phyloP scores from a whole-genome alignment of 345 rosid genomes.

The Eutrema yunnanense region DNA sequence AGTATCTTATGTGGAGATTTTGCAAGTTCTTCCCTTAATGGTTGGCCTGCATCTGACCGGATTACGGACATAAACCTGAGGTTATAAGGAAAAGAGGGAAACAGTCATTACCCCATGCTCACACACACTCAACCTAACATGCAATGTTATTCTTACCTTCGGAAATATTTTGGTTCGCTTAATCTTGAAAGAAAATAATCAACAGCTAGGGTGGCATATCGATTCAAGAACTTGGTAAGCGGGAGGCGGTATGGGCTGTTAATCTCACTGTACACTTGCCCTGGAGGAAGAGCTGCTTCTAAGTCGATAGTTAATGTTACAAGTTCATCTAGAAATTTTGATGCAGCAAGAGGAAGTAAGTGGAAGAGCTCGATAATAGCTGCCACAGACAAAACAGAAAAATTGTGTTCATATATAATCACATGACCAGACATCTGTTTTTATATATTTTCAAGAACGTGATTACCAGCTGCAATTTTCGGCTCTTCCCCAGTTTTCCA shows the following conservation, averaged over 20 bases:
- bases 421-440: constrained; percentile 6
- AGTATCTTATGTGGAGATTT: constrained; percentile 90
- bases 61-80: constrained; percentile 90
- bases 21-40: constrained; percentile 92
- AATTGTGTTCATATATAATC: constrained; percentile 5
- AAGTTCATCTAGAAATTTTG: constrained; percentile 91
- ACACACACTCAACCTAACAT: constrained; percentile 2
- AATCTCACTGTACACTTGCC: constrained; percentile 87
- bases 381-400: constrained; percentile 40
- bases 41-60: constrained; percentile 93
- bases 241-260: constrained; percentile 98
- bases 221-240: constrained; percentile 84
- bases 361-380: constrained; percentile 99
- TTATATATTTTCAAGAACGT: neutral
- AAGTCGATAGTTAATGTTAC: constrained; percentile 83
- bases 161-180: constrained; percentile 86
- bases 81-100: constrained; percentile 2
- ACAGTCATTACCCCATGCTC: constrained; percentile 4
- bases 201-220: constrained; percentile 91
- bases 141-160: constrained; percentile 52
- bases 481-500: constrained; percentile 99
- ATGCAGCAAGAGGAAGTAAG: constrained; percentile 92
- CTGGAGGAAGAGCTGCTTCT: constrained; percentile 86
- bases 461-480: constrained; percentile 90
- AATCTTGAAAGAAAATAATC: constrained; percentile 92